Percentiles rank a stretch among this genome's conserved stretches.
phyloP scores from a whole-genome alignment of 305 asterid genomes.

The Petunia hybrid region DNA sequence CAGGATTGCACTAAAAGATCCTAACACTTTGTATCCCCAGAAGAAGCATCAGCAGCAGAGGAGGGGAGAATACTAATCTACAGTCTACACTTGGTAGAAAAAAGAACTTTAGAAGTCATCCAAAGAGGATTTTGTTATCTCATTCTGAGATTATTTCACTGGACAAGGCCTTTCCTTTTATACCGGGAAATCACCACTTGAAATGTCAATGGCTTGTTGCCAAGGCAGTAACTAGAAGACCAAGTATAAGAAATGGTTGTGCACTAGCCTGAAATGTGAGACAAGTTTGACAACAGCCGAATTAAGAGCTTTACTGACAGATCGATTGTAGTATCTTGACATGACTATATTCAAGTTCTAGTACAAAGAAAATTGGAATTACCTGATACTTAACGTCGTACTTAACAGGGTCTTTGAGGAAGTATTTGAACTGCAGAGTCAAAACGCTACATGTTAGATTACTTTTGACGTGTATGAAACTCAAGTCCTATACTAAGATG shows the following conservation, averaged over 20 bases:
- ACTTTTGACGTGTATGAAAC: background rate
- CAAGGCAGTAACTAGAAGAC: constrained; percentile 84
- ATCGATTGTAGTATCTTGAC: background rate
- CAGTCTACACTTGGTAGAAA: background rate
- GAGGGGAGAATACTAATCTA: background rate
- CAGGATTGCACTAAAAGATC: background rate
- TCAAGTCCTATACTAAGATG: background rate
- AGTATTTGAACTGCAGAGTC: constrained; percentile 81
- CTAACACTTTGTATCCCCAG: background rate
- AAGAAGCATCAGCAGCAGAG: background rate
- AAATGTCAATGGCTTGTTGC: constrained; percentile 72
- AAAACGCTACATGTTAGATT: background rate
- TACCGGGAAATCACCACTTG: background rate
- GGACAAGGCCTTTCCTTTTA: background rate
- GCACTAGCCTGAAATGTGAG: constrained; percentile 82
- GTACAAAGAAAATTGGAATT: constrained; percentile 22
- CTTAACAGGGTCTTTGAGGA: constrained; percentile 86
- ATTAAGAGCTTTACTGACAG: background rate
- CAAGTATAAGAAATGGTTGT: constrained; percentile 92
- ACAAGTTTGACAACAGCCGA: background rate
- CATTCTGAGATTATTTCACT: background rate
- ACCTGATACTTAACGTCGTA: constrained; percentile 97
- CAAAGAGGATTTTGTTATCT: background rate
- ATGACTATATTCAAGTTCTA: background rate
- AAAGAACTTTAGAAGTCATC: background rate